Base-by-base conservation (phyloP, 2,329 filamentous ascomycete species). In the Karstenula rhodostoma region DNA sequence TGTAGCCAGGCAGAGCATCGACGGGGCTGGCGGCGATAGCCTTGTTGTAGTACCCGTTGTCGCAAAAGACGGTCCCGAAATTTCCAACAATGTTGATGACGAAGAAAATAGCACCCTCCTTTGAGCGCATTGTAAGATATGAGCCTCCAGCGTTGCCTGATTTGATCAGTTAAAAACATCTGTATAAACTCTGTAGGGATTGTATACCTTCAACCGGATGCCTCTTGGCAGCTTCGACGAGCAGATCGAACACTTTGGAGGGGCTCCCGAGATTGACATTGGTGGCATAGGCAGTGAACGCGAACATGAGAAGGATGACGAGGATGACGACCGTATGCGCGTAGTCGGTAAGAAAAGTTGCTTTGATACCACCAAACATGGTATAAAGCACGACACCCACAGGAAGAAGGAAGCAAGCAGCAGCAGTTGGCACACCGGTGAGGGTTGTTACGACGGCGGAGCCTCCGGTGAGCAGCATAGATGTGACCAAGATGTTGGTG, bases 21-120 rank as follows among this genome's bases (percentile, higher is more conserved):
- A 94, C 90, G 0, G 93, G 93, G 23, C 88, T 90, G 0, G 94
- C 93, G 7, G 94, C 92, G 69, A 97, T 96, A 33, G 93, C 93
- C 78, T 96, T 96, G 84, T 96, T 96, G 80, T 93, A 96, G 81
- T 96, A 96, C 54, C 78, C 89, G 66, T 94, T 94, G 73, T 96
- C 93, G 47, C 93, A 84, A 81, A 96, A 96, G 4, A 96, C 91
- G 1, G 91, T 93, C 6, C 83, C 90, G 61, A 94, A 95, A 78
- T 94, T 94, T 43, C 92, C 92, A 37, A 94, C 90, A 50, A 92
- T 89, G 78, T 96, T 96, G 79, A 96, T 96, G 40, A 96, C 88
- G 77, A 96, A 96, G 83, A 96, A 96, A 58, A 95, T 91, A 43
- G 87, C 91, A 5, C 93, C 93, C 69, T 94, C 89, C 60, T 86